phyloP scores from a whole-genome alignment of 345 rosid genomes.

The Aquilaria malaccensis region DNA sequence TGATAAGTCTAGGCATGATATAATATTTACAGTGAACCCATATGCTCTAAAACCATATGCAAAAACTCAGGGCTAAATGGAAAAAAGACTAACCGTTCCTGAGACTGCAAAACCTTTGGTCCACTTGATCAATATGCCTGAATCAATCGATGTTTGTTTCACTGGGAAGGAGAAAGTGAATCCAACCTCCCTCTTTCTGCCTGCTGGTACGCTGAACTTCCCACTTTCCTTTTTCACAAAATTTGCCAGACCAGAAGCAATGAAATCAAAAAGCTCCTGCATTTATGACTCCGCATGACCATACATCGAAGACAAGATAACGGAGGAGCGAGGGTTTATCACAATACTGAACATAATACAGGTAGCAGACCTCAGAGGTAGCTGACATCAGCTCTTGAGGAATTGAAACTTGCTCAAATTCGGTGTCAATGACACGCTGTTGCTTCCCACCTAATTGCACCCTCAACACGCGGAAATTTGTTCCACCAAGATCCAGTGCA shows the following conservation, averaged over 20 bases:
- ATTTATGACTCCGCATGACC: background rate
- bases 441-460: slow-evolving; percentile 71
- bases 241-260: slow-evolving; percentile 50
- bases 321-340: background rate
- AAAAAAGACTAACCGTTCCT: slow-evolving; percentile 53
- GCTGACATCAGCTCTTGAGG: slow-evolving; percentile 69
- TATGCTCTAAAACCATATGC: no score
- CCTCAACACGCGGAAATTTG: slow-evolving; percentile 70
- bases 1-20: no score
- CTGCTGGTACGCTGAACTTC: slow-evolving; percentile 39
- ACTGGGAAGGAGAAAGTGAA: slow-evolving; percentile 92
- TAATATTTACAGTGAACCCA: no score
- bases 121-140: slow-evolving; percentile 79
- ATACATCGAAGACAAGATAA: background rate
- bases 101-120: slow-evolving; percentile 83
- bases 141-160: slow-evolving; percentile 62
- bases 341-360: background rate
- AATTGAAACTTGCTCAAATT: slow-evolving; percentile 65
- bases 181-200: slow-evolving; percentile 71
- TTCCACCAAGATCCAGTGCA: slow-evolving; percentile 92
- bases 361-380: slow-evolving; percentile 56
- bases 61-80: background rate
- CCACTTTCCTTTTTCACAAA: slow-evolving; percentile 50
- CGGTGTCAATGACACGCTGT: slow-evolving; percentile 48
- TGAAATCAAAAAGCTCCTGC: slow-evolving; percentile 76